These are phyloP conservation scores for Grammothele lineata DNA, from an alignment of 768 basidiomycete genomes.

Conservation along the genomic window DNA sequence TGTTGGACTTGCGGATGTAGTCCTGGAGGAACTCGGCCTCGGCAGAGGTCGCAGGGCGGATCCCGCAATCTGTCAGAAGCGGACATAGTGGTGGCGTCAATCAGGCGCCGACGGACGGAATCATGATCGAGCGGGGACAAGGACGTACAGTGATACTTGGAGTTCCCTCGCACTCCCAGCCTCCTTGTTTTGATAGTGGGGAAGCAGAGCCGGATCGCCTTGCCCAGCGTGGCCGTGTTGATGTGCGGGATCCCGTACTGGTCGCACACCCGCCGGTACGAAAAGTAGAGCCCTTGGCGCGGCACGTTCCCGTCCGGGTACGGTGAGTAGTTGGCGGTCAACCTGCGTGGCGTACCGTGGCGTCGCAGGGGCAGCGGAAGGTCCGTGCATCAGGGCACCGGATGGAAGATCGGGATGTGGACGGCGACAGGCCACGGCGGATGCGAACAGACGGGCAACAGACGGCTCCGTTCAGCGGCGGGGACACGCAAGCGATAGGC, in stretches of 20 bases:
- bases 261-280: conserved; percentile 87
- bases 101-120: conserved; percentile 23
- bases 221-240: conserved; percentile 93
- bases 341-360: conserved; percentile 39
- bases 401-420: not conserved
- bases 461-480: not conserved
- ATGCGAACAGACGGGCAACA: conserved; percentile 10
- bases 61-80: conserved; percentile 71
- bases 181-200: conserved; percentile 94
- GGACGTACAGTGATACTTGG: conserved; percentile 91
- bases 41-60: conserved; percentile 84
- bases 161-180: conserved; percentile 88
- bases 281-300: conserved; percentile 90
- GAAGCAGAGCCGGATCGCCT: conserved; percentile 90
- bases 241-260: conserved; percentile 92
- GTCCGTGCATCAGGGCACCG: conserved; percentile 11
- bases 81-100: conserved; percentile 19
- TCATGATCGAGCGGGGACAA: conserved; percentile 25
- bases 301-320: conserved; percentile 93
- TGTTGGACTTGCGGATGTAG: conserved; percentile 88
- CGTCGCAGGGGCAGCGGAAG: too few species aligned
- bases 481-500: not conserved
- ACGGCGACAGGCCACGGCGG: not conserved
- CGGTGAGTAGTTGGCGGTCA: conserved; percentile 85
- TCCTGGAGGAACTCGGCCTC: conserved; percentile 92